These are phyloP conservation scores for Centella asiatica DNA, from an alignment of 129 eudicot species.

Conservation along the genomic window DNA sequence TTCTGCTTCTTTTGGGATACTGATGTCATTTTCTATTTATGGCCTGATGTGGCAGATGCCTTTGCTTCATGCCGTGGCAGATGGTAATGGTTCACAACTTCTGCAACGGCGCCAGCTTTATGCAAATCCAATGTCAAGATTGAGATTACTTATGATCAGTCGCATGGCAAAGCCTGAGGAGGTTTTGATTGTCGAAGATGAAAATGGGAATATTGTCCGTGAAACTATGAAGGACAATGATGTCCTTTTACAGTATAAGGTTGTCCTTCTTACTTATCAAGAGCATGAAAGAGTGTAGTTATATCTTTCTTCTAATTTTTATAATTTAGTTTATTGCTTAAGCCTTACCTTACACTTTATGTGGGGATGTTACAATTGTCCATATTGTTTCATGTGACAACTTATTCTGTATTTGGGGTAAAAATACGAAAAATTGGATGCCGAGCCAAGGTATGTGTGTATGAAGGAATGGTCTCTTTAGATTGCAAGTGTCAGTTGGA, in stretches of 20 bases:
- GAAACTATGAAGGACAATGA: constrained; percentile 99
- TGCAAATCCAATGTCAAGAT: constrained; percentile 77
- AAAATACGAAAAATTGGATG: too few relatives aligned
- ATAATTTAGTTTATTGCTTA: too few relatives aligned
- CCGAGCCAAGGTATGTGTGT: too few relatives aligned
- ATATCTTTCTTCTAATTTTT: neutral
- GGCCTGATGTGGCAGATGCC: constrained; percentile 48
- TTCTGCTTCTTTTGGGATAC: too few relatives aligned
- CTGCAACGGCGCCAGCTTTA: constrained; percentile 79
- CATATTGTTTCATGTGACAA: too few relatives aligned
- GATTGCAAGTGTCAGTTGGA: too few relatives aligned
- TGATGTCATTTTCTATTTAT: constrained; percentile 8
- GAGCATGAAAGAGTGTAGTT: neutral
- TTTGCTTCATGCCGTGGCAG: constrained; percentile 45
- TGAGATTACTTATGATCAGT: constrained; percentile 76
- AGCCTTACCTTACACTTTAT: too few relatives aligned
- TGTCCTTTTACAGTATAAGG: constrained; percentile 98
- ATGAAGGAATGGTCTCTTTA: too few relatives aligned
- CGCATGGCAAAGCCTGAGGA: constrained; percentile 99
- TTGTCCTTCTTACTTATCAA: constrained; percentile 12
- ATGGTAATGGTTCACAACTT: constrained; percentile 72
- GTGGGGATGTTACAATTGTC: too few relatives aligned
- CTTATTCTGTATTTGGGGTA: too few relatives aligned
- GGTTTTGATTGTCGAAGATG: constrained; percentile 96
- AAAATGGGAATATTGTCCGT: constrained; percentile 98